Evolutionary conservation across 352 stramenopile genomes (phyloP).

Genomic region (Globisporangium carolinianum): DNA sequence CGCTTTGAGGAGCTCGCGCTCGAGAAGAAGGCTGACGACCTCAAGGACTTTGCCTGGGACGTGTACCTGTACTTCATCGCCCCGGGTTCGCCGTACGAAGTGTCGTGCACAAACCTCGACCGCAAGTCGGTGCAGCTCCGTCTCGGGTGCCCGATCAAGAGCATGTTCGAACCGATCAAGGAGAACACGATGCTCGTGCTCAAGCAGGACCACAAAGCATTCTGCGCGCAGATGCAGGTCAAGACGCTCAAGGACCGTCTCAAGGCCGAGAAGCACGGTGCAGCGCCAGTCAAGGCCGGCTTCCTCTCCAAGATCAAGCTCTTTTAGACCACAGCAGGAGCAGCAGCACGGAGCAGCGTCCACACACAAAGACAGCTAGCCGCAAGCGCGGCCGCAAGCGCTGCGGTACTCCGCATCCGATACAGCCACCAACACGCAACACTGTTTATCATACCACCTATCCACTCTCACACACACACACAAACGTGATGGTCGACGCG

Average conservation of each 20-base stretch:
- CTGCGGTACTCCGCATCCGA: no score
- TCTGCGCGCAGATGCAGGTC: slow-evolving; percentile 54
- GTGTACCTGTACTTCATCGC: slow-evolving; percentile 84
- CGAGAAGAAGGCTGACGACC: slow-evolving; percentile 57
- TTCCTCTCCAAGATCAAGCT: slow-evolving; percentile 76
- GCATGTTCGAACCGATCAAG: slow-evolving; percentile 82
- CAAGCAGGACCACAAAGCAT: slow-evolving; percentile 80
- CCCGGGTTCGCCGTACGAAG: slow-evolving; percentile 61
- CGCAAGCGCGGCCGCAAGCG: no score
- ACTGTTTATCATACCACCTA: no score
- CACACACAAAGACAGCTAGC: no score
- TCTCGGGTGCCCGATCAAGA: slow-evolving; percentile 70
- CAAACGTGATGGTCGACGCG: no score
- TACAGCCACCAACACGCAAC: no score
- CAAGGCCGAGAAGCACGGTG: slow-evolving; percentile 47
- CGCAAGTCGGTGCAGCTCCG: slow-evolving; percentile 76
- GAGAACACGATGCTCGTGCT: slow-evolving; percentile 82
- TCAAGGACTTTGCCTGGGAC: slow-evolving; percentile 78
- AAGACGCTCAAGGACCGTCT: slow-evolving; percentile 75
- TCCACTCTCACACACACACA: no score
- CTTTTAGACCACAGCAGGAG: slow-evolving; percentile 21
- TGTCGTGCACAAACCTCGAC: slow-evolving; percentile 79
- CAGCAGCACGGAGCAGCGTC: no score
- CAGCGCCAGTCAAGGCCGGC: slow-evolving; percentile 31
- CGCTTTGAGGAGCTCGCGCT: slow-evolving; percentile 72